These are phyloP conservation scores for Talaromyces liani DNA, from an alignment of 495 filamentous ascomycete genomes.

Conservation along the genomic window DNA sequence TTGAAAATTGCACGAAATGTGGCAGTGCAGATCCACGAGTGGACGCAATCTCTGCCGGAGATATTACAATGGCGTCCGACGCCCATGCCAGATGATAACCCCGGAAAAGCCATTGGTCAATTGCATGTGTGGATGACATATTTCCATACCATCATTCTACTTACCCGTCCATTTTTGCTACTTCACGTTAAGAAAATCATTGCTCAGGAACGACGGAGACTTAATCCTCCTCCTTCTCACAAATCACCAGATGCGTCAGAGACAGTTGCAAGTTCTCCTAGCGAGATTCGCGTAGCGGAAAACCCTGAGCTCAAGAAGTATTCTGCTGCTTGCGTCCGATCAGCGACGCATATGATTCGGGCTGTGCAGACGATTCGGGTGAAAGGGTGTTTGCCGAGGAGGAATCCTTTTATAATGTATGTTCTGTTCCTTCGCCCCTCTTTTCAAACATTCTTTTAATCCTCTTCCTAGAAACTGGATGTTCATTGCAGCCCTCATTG, in stretches of 20 bases:
- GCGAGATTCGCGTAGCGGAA: conserved; percentile 1
- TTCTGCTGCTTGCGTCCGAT: conserved; percentile 8
- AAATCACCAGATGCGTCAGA: conserved; percentile 1
- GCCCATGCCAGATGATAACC: conserved; percentile 18
- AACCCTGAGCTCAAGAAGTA: conserved; percentile 9
- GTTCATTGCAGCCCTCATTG: conserved; percentile 7
- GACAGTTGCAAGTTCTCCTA: conserved; percentile 2
- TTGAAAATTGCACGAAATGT: conserved; percentile 4
- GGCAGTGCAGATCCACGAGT: conserved; percentile 5
- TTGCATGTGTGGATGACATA: conserved; percentile 64
- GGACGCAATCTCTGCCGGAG: conserved; percentile 8
- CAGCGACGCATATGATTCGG: conserved; percentile 8
- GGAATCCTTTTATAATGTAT: conserved; percentile 9
- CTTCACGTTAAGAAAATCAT: conserved; percentile 8
- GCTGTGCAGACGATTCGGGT: conserved; percentile 9
- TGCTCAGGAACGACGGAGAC: not conserved
- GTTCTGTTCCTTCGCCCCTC: not conserved
- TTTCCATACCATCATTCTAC: conserved; percentile 65
- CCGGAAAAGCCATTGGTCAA: conserved; percentile 53
- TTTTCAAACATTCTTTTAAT: not conserved
- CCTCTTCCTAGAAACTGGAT: conserved; percentile 6
- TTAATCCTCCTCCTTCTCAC: not conserved
- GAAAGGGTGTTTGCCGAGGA: conserved; percentile 6
- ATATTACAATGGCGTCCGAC: conserved; percentile 8
- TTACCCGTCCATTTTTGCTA: conserved; percentile 58